Evolutionary conservation across 2,329 filamentous ascomycete species (phyloP).

Genomic region (Fusarium sp.): DNA sequence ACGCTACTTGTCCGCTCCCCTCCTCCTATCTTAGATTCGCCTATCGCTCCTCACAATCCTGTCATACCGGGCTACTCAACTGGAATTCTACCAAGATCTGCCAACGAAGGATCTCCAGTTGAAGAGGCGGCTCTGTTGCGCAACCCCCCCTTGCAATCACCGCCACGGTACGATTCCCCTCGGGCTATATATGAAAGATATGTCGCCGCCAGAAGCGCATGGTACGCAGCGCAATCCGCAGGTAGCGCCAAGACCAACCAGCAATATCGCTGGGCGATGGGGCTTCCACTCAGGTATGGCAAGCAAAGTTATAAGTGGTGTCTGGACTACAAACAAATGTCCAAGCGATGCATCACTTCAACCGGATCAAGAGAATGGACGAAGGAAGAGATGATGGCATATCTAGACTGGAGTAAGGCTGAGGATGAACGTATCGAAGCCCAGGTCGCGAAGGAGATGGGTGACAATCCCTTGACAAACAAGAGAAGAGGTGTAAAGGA

Average conservation of each 20-base stretch:
- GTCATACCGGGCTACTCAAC: no score
- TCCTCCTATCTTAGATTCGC: no score
- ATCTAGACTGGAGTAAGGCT: not conserved
- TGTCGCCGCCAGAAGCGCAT: not conserved
- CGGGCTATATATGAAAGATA: slow-evolving; percentile 6
- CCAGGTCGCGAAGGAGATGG: not conserved
- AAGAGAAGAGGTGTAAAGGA: not conserved
- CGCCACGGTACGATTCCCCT: not conserved
- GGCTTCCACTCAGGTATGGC: slow-evolving; percentile 30
- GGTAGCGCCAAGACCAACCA: slow-evolving; percentile 35
- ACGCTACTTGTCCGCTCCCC: no score
- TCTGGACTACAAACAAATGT: slow-evolving; percentile 31
- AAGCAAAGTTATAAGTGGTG: slow-evolving; percentile 34
- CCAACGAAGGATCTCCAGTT: no score
- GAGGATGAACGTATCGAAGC: not conserved
- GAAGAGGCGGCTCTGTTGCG: no score
- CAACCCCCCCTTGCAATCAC: not conserved
- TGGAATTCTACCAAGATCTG: no score
- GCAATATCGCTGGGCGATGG: slow-evolving; percentile 27
- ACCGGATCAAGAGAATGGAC: slow-evolving; percentile 14
- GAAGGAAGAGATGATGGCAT: not conserved
- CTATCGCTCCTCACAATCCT: no score
- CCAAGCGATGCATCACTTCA: slow-evolving; percentile 12
- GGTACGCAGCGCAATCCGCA: slow-evolving; percentile 16
- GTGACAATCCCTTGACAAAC: not conserved